Conservation (phyloP, 805 yeast species). For the Candida piceae region DNA sequence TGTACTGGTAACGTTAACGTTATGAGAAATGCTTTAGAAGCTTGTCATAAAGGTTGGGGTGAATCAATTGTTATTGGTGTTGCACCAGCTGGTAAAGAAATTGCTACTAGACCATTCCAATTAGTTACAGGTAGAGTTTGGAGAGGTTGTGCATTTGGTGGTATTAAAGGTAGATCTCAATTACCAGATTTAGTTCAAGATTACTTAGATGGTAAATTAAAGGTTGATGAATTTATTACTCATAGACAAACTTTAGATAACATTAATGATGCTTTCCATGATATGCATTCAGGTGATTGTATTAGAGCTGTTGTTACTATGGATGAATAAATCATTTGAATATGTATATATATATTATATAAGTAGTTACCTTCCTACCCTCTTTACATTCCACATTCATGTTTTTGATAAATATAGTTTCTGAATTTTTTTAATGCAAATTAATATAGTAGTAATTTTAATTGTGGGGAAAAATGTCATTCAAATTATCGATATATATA, state of each 20-base stretch:
- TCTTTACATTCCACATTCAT: too few species aligned
- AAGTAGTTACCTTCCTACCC: too few species aligned
- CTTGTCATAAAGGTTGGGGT: slow-evolving; percentile 99
- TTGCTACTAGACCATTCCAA: slow-evolving; percentile 96
- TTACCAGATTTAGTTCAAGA: slow-evolving; percentile 86
- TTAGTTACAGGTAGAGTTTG: slow-evolving; percentile 98
- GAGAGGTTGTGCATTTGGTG: slow-evolving; percentile 99
- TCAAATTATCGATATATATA: too few species aligned
- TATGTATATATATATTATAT: neutral
- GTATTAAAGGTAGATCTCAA: slow-evolving; percentile 96
- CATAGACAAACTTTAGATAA: slow-evolving; percentile 74
- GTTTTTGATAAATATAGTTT: too few species aligned
- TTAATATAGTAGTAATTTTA: too few species aligned
- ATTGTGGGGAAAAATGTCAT: too few species aligned
- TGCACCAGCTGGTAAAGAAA: slow-evolving; percentile 97
- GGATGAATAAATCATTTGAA: slow-evolving; percentile 17
- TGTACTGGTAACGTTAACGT: slow-evolving; percentile 95
- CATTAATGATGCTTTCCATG: slow-evolving; percentile 88
- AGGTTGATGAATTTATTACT: slow-evolving; percentile 93
- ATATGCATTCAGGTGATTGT: slow-evolving; percentile 91
- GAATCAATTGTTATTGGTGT: slow-evolving; percentile 93
- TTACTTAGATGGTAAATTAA: slow-evolving; percentile 73
- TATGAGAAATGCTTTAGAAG: slow-evolving; percentile 94
- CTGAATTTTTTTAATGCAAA: too few species aligned
- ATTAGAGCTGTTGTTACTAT: slow-evolving; percentile 73